phyloP scores from a whole-genome alignment of 257 asterid genomes.

The Rauvolfia tetraphylla region DNA sequence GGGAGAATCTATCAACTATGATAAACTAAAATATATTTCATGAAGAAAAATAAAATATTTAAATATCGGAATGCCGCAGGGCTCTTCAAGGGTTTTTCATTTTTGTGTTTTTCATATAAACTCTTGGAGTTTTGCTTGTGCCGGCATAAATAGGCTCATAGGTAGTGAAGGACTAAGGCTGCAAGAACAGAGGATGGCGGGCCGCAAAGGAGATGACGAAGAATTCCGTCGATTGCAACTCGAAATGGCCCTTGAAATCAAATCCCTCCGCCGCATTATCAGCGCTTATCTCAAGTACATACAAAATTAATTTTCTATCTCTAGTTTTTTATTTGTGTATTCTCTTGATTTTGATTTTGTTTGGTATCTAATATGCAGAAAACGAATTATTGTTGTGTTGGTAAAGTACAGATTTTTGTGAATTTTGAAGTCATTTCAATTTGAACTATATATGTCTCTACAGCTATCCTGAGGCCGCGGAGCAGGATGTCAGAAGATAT shows the following conservation, averaged over 20 bases:
- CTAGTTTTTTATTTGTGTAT: background rate
- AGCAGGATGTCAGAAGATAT: slow-evolving; percentile 78
- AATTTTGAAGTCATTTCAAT: slow-evolving; percentile 2
- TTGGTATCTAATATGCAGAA: too few species aligned
- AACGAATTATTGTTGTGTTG: background rate
- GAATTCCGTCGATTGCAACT: slow-evolving; percentile 64
- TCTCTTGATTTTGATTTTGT: background rate
- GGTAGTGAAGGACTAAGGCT: too few species aligned
- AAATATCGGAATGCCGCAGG: too few species aligned
- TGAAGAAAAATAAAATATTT: too few species aligned
- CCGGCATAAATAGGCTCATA: too few species aligned
- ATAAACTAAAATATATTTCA: too few species aligned
- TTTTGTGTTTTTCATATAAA: too few species aligned
- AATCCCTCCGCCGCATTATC: slow-evolving; percentile 90
- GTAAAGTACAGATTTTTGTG: background rate
- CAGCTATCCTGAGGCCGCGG: slow-evolving; percentile 97
- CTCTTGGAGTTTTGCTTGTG: too few species aligned
- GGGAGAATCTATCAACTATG: too few species aligned
- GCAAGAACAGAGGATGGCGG: slow-evolving; percentile 5
- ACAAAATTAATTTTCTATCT: background rate
- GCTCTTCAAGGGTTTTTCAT: too few species aligned
- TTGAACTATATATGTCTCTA: slow-evolving; percentile 2
- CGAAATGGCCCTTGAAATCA: slow-evolving; percentile 87
- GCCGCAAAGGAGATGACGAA: slow-evolving; percentile 36
- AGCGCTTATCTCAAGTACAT: slow-evolving; percentile 93